phyloP scores from a whole-genome alignment of 2,329 filamentous ascomycete species.

The Chaetoscypha palmicola region DNA sequence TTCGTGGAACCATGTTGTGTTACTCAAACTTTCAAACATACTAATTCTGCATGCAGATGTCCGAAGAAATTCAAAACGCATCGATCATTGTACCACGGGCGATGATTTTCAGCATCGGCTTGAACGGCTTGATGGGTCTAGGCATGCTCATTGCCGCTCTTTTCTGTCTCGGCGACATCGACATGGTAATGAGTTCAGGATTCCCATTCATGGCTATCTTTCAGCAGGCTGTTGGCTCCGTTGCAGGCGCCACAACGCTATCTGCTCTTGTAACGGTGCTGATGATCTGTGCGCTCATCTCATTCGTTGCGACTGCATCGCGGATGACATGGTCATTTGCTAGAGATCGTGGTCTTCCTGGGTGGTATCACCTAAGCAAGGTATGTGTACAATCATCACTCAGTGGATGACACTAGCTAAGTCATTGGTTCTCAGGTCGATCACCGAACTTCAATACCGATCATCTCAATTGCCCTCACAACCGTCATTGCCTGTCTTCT shows the following conservation, averaged over 20 bases:
- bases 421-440: conserved; percentile 1
- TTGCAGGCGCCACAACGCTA: conserved; percentile 31
- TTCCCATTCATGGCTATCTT: conserved; percentile 43
- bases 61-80: conserved; percentile 43
- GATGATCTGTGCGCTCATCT: conserved; percentile 34
- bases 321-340: conserved; percentile 37
- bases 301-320: conserved; percentile 29
- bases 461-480: conserved; percentile 29
- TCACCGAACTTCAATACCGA: conserved; percentile 29
- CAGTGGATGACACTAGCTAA: background rate
- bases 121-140: conserved; percentile 42
- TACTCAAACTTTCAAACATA: background rate
- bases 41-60: conserved; percentile 26
- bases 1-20: background rate
- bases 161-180: conserved; percentile 31
- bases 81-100: conserved; percentile 38
- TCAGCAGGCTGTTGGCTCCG: conserved; percentile 35
- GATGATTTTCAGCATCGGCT: conserved; percentile 39
- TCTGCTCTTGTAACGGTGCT: conserved; percentile 33
- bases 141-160: conserved; percentile 29
- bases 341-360: conserved; percentile 37
- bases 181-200: conserved; percentile 32
- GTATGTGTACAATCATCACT: conserved; percentile 14
- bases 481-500: conserved; percentile 13
- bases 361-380: conserved; percentile 28